These are phyloP conservation scores for Alternaria alternata DNA, from an alignment of 2,329 filamentous ascomycete species.

Conservation along the genomic window DNA sequence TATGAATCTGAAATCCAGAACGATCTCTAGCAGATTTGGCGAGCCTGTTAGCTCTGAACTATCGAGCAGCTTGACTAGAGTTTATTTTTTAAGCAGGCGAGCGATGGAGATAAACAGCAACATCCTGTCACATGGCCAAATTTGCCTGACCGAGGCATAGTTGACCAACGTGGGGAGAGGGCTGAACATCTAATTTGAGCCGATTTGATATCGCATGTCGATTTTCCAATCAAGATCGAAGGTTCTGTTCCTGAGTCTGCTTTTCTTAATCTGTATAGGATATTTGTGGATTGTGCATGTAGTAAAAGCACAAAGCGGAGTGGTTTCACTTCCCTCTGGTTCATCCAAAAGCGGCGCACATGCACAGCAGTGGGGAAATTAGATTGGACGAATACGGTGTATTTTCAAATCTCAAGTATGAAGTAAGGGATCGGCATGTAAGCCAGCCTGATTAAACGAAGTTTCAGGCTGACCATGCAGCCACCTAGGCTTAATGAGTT, in stretches of 20 bases:
- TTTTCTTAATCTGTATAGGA: no score
- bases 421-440: not conserved
- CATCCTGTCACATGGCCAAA: no score
- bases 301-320: not conserved
- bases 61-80: not conserved
- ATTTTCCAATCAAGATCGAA: no score
- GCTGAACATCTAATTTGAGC: not conserved
- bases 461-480: slow-evolving; percentile 6
- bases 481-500: not conserved
- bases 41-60: not conserved
- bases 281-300: not conserved
- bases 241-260: not conserved
- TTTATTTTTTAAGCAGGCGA: not conserved
- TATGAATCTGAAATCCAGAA: no score
- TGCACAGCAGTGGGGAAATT: not conserved
- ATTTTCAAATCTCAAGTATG: not conserved
- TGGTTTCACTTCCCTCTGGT: not conserved
- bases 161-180: not conserved
- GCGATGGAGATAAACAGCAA: not conserved
- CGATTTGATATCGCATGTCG: not conserved
- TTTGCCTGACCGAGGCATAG: not conserved
- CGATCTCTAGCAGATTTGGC: not conserved
- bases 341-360: not conserved
- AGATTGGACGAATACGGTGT: not conserved
- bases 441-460: not conserved